These are phyloP conservation scores for Nannochloris sp. DNA, from an alignment of 139 green algal species.

Conservation along the genomic window DNA sequence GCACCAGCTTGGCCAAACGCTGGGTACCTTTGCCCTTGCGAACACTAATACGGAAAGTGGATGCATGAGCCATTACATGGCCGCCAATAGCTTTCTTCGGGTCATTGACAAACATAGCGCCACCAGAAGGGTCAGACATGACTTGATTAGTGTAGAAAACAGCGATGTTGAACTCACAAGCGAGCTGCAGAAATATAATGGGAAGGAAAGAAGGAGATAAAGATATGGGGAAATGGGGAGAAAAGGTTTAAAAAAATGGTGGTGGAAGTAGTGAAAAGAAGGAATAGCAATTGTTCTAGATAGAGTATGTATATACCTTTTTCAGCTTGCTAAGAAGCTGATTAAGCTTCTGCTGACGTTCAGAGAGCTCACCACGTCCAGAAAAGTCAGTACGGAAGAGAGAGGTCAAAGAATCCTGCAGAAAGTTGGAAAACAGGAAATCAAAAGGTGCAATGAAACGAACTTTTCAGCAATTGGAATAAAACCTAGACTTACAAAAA, in stretches of 20 bases:
- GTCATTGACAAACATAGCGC: conserved; percentile 77
- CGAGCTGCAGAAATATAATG: conserved; percentile 40
- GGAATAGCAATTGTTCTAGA: background rate
- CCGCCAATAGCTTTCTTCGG: conserved; percentile 68
- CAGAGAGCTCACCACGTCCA: conserved; percentile 82
- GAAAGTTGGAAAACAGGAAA: conserved; percentile 9
- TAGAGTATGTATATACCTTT: background rate
- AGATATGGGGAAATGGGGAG: background rate
- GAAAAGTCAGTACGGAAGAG: conserved; percentile 81
- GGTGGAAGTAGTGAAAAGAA: background rate
- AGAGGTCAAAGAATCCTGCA: conserved; percentile 81
- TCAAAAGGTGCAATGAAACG: background rate
- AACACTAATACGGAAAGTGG: conserved; percentile 51
- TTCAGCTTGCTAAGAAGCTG: conserved; percentile 69
- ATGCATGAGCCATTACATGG: conserved; percentile 79
- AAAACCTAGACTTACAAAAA: conserved; percentile 10
- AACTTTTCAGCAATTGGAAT: background rate
- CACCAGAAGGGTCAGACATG: conserved; percentile 63
- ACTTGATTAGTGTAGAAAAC: conserved; percentile 89
- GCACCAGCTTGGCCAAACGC: conserved; percentile 72
- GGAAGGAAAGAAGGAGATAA: background rate
- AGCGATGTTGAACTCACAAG: conserved; percentile 85
- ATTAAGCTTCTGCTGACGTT: conserved; percentile 85
- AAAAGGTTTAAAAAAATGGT: background rate
- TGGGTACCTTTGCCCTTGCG: conserved; percentile 87